Evolutionary conservation across 768 basidiomycete species (phyloP).

Genomic region (Lanmaoa pseudosensibilis): DNA sequence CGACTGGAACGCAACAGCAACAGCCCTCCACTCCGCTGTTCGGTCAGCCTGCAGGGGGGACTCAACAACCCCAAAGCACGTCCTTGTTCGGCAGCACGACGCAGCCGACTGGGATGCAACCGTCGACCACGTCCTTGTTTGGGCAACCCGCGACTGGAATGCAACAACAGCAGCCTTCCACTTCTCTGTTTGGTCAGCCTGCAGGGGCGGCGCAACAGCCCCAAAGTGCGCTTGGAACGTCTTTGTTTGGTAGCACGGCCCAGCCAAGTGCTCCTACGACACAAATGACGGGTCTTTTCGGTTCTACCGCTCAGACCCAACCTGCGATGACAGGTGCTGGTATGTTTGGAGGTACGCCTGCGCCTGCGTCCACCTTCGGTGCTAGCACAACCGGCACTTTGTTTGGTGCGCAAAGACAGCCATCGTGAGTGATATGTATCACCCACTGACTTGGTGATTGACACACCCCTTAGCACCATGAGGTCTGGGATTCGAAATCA

Average conservation of each 20-base stretch:
- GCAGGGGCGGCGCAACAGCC: conserved; percentile 24
- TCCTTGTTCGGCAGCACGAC: conserved; percentile 30
- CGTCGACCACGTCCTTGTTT: conserved; percentile 20
- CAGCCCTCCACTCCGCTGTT: conserved; percentile 36
- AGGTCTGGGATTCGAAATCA: conserved; percentile 18
- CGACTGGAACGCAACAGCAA: conserved; percentile 37
- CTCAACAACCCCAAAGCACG: conserved; percentile 24
- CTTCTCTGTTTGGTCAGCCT: conserved; percentile 40
- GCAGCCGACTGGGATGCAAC: conserved; percentile 14
- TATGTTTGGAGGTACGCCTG: conserved; percentile 29
- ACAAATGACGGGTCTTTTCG: conserved; percentile 21
- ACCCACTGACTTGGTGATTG: not conserved
- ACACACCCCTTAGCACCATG: conserved; percentile 20
- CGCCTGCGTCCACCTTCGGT: conserved; percentile 6
- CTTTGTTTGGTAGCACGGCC: conserved; percentile 30
- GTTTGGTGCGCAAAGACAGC: conserved; percentile 34
- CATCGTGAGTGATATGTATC: conserved; percentile 25
- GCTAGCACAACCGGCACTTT: conserved; percentile 9
- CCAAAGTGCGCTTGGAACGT: conserved; percentile 31
- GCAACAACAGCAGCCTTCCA: conserved; percentile 37
- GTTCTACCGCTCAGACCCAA: conserved; percentile 22
- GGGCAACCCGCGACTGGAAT: conserved; percentile 32
- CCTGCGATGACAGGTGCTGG: conserved; percentile 12
- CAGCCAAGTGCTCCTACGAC: conserved; percentile 15
- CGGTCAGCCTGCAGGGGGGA: conserved; percentile 33